Conservation (phyloP, 2,329 filamentous ascomycete genomes). For the Diaporthe sp. region DNA sequence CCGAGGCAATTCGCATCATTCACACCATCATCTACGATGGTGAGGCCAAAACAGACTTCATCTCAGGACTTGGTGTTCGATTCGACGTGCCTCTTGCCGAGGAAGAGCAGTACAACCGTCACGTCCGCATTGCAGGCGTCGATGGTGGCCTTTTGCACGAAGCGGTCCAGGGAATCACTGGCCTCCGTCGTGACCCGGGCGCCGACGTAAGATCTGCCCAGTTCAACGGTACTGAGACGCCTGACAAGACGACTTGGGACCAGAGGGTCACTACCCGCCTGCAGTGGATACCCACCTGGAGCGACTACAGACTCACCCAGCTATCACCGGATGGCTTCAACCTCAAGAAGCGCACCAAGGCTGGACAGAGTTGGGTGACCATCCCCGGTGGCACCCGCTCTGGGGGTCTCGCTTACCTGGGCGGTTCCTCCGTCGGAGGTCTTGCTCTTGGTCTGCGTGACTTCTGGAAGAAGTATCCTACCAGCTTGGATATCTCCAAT, state of each 20-base stretch:
- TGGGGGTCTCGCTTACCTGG: conserved; percentile 70
- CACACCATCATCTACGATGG: conserved; percentile 71
- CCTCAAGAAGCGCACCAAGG: conserved; percentile 71
- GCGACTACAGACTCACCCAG: conserved; percentile 69
- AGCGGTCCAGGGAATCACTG: conserved; percentile 71
- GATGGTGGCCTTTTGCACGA: conserved; percentile 69
- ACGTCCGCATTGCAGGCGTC: conserved; percentile 68
- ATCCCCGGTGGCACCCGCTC: conserved; percentile 69
- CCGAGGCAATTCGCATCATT: conserved; percentile 66
- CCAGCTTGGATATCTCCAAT: conserved; percentile 67
- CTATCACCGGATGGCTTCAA: conserved; percentile 72
- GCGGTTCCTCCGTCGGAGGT: conserved; percentile 68
- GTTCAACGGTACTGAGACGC: conserved; percentile 59
- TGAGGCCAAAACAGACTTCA: conserved; percentile 62
- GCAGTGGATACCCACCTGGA: conserved; percentile 71
- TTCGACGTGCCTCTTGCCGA: conserved; percentile 67
- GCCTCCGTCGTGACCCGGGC: conserved; percentile 68
- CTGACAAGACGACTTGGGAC: conserved; percentile 62
- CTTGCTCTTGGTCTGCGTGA: conserved; percentile 70
- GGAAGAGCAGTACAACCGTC: conserved; percentile 70
- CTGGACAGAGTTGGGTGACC: conserved; percentile 69
- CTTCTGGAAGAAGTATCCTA: conserved; percentile 75
- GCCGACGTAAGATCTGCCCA: conserved; percentile 62
- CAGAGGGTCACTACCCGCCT: conserved; percentile 59
- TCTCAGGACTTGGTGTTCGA: conserved; percentile 66